Evolutionary conservation across 2,329 filamentous ascomycete genomes (phyloP).

Genomic region (Aspergillus uvarum): DNA sequence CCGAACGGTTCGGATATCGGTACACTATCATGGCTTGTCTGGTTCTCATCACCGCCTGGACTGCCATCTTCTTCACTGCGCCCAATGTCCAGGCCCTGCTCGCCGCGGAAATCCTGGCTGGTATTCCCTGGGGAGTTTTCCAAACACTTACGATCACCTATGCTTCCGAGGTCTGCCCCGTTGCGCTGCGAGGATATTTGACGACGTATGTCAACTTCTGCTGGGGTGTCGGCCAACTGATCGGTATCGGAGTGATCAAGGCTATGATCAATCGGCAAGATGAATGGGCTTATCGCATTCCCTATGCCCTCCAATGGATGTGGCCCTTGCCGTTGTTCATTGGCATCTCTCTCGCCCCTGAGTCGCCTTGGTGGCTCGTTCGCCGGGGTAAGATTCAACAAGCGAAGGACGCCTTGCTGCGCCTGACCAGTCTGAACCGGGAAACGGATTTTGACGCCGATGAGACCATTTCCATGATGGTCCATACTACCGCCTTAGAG

Average conservation of each 20-base stretch:
- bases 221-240: slow-evolving; percentile 51
- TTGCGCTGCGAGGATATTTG: slow-evolving; percentile 46
- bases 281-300: slow-evolving; percentile 54
- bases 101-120: slow-evolving; percentile 53
- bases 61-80: slow-evolving; percentile 54
- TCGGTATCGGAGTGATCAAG: slow-evolving; percentile 53
- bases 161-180: slow-evolving; percentile 49
- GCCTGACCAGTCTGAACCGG: slow-evolving; percentile 46
- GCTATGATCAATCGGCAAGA: slow-evolving; percentile 47
- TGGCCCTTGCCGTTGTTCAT: slow-evolving; percentile 53
- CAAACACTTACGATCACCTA: slow-evolving; percentile 51
- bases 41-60: slow-evolving; percentile 47
- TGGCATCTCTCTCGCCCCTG: slow-evolving; percentile 50
- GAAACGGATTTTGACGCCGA: slow-evolving; percentile 76
- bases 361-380: slow-evolving; percentile 55
- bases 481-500: slow-evolving; percentile 81
- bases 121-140: slow-evolving; percentile 55
- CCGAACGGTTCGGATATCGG: slow-evolving; percentile 53
- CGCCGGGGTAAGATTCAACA: slow-evolving; percentile 48
- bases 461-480: slow-evolving; percentile 88
- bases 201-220: slow-evolving; percentile 51
- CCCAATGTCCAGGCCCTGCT: slow-evolving; percentile 48
- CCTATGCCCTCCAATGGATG: slow-evolving; percentile 55
- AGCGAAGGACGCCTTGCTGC: slow-evolving; percentile 44
- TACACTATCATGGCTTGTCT: slow-evolving; percentile 52